Evolutionary conservation across 306 rosid genomes (phyloP), one percentile per base, ranked within the genome.

Genomic region (Astragalus membranaceus): DNA sequence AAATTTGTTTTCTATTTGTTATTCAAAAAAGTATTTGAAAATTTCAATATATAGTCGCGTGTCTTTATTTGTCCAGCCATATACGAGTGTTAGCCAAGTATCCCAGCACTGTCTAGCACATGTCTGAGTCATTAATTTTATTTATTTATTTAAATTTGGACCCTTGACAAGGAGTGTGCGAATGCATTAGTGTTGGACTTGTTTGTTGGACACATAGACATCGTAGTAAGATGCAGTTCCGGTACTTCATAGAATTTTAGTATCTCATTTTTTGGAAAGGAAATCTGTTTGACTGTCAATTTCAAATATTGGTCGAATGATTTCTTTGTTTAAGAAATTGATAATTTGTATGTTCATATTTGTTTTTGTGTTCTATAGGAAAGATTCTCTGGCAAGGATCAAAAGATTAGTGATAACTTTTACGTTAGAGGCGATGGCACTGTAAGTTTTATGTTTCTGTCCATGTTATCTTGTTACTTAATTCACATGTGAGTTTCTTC

Each of bases 371-470:
- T n/a, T 55, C 71, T 17, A 16, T 68, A 94, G 98, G 97, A 94
- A 79, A 85, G 98, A 66, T 80, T 94, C 56, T 86, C 85, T 46
- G 33, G 89, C 85, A 94, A 90, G 85, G 98, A 91, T 78, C 96
- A 87, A 70, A 88, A 83, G 88, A 88, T 94, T 30, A 84, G 96
- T 59, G 96, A 91, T 71, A 91, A 91, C 72, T 88, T 94, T 69
- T 90, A 87, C 67, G 98, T 89, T 72, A 85, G 97, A 75, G 97
- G 96, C 54, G 98, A 91, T 44, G 97, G 98, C 78, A 94, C 97
- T 69, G 98, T 90, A 83, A 85, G 98, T 81, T 62, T 59, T 70
- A 70, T 26, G 14, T 70, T 43, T 59, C 39, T 64, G 35, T 53
- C 67, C 48, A 41, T 65, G 65, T 48, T 54, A 48, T 30, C 37